Percentiles rank a stretch among this genome's conserved stretches.
These are phyloP conservation scores for Erigeron philadelphicus DNA, from an alignment of 140 eudicot genomes.

Conservation along the genomic window DNA sequence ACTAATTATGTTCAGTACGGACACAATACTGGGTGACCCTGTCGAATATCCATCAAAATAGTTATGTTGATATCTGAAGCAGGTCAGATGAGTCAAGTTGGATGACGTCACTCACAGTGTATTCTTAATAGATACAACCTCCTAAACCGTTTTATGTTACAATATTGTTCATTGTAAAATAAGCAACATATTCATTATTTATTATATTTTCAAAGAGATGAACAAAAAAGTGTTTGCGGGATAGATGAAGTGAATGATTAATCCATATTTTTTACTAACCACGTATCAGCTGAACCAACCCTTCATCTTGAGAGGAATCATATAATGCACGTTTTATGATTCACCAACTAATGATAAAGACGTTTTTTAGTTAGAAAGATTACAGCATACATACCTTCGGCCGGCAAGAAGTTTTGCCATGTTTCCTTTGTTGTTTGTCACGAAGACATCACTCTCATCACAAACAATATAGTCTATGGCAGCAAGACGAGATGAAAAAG, in stretches of 20 bases:
- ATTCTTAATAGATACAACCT: neutral
- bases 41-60: neutral
- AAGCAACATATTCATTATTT: neutral
- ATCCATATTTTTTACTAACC: neutral
- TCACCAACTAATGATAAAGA: neutral
- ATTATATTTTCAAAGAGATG: neutral
- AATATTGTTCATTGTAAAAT: too few relatives aligned
- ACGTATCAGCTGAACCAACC: neutral
- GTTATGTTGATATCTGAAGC: neutral
- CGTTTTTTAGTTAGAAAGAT: neutral
- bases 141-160: neutral
- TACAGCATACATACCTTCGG: conserved; percentile 51
- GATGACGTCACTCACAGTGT: neutral
- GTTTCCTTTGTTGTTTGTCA: conserved; percentile 88
- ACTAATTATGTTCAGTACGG: neutral
- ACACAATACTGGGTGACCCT: neutral
- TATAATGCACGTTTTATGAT: neutral
- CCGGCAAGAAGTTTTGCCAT: conserved; percentile 98
- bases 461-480: conserved; percentile 90
- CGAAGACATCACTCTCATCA: conserved; percentile 87
- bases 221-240: neutral
- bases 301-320: neutral
- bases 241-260: conserved; percentile 1
- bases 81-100: neutral
- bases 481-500: conserved; percentile 84